These are phyloP conservation scores for Ceratocystis harringtonii DNA, from an alignment of 2,329 filamentous ascomycete species.

Conservation along the genomic window DNA sequence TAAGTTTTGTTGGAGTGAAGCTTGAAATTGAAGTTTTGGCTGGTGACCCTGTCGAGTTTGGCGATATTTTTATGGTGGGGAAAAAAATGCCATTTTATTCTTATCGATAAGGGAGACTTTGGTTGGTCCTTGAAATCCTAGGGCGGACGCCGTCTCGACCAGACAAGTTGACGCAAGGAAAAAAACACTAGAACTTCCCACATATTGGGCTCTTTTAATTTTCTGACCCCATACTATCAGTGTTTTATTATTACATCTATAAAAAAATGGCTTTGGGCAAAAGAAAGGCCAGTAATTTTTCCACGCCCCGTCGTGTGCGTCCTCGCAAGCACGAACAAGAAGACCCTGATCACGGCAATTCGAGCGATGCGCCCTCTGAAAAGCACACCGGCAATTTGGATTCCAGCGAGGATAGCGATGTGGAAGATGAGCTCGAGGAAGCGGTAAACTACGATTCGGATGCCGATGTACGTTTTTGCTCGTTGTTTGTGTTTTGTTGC, in stretches of 20 bases:
- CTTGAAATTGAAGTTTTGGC: too few species aligned
- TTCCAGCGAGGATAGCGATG: constrained; percentile 22
- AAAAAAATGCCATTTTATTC: background rate
- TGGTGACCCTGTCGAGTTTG: background rate
- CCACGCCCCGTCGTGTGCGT: constrained; percentile 31
- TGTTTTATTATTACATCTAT: background rate
- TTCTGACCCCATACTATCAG: too few species aligned
- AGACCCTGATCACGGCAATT: constrained; percentile 27
- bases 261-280: constrained; percentile 27
- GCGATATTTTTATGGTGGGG: background rate
- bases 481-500: background rate
- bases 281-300: constrained; percentile 28
- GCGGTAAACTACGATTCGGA: constrained; percentile 15
- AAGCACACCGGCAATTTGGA: constrained; percentile 22
- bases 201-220: background rate
- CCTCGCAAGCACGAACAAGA: constrained; percentile 30
- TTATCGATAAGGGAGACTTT: constrained; percentile 14
- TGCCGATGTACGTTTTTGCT: constrained; percentile 11
- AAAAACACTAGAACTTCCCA: background rate
- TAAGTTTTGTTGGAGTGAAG: background rate
- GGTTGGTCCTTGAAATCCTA: background rate
- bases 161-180: too few species aligned
- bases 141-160: too few species aligned
- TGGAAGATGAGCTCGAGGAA: constrained; percentile 23
- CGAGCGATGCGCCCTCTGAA: constrained; percentile 24